These are phyloP conservation scores for Tolypocladium pustulatum DNA, from an alignment of 2,329 filamentous ascomycete species.

Conservation along the genomic window DNA sequence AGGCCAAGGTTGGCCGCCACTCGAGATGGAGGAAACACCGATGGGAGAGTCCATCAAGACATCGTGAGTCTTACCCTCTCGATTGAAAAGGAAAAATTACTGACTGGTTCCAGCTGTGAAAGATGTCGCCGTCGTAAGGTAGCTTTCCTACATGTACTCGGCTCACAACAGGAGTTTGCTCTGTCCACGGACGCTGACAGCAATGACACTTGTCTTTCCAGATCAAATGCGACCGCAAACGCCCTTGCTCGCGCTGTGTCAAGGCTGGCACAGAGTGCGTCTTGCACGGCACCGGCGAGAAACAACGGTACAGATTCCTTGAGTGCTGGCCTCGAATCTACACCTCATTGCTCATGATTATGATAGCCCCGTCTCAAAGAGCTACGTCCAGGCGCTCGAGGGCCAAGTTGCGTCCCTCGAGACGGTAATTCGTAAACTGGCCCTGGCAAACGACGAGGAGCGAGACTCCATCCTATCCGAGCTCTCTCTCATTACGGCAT, in stretches of 20 bases:
- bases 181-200: background rate
- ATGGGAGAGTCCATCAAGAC: constrained; percentile 25
- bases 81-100: background rate
- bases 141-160: background rate
- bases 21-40: constrained; percentile 21
- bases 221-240: constrained; percentile 42
- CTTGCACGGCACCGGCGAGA: constrained; percentile 29
- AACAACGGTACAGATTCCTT: constrained; percentile 22
- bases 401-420: constrained; percentile 34
- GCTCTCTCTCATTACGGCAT: constrained; percentile 17
- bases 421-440: constrained; percentile 31
- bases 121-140: constrained; percentile 33
- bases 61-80: constrained; percentile 16
- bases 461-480: constrained; percentile 31
- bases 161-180: background rate
- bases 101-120: constrained; percentile 22
- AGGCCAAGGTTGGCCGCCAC: background rate
- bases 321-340: background rate
- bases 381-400: constrained; percentile 36
- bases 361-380: constrained; percentile 30
- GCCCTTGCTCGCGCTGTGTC: constrained; percentile 38
- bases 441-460: constrained; percentile 24
- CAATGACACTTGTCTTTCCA: constrained; percentile 9
- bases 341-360: background rate
- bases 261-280: constrained; percentile 29